Conservation (phyloP, 768 basidiomycete species). For the Rhodotorula graminis region DNA sequence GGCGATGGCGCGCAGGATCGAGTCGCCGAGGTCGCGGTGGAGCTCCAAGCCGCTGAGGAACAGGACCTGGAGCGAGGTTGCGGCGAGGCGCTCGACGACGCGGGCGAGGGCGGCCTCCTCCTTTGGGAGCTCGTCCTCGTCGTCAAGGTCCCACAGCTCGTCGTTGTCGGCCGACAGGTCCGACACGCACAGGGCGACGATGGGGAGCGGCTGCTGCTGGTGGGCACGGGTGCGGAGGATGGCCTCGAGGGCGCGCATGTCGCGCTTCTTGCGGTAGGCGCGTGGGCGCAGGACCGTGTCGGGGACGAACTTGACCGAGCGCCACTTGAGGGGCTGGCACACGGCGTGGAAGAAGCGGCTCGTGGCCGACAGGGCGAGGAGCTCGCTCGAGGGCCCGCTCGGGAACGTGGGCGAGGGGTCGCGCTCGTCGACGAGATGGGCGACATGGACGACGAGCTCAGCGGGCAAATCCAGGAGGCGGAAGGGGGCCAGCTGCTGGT, state of each 20-base stretch:
- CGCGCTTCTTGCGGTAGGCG: neutral
- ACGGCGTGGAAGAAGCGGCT: conserved; percentile 8
- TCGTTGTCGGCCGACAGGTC: neutral
- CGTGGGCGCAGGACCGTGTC: neutral
- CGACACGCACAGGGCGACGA: neutral
- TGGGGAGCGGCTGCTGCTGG: neutral
- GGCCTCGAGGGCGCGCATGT: neutral
- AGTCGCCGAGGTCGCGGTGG: neutral
- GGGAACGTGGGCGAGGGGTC: conserved; percentile 25
- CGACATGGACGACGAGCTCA: conserved; percentile 12
- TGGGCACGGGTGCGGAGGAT: neutral
- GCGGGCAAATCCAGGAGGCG: conserved; percentile 12
- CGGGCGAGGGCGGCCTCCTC: conserved; percentile 92
- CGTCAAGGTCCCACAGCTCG: neutral
- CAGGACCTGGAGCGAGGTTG: conserved; percentile 56
- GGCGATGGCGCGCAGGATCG: neutral
- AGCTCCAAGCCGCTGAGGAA: conserved; percentile 4
- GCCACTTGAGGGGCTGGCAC: conserved; percentile 12
- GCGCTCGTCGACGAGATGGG: conserved; percentile 15
- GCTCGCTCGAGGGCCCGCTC: conserved; percentile 9
- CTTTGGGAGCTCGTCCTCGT: conserved; percentile 49
- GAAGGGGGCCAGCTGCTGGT: neutral
- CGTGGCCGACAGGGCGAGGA: conserved; percentile 2
- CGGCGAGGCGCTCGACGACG: conserved; percentile 91
- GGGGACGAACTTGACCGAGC: conserved; percentile 6